These are phyloP conservation scores for Citrullus amarus DNA, from an alignment of 306 rosid genomes.

Conservation along the genomic window DNA sequence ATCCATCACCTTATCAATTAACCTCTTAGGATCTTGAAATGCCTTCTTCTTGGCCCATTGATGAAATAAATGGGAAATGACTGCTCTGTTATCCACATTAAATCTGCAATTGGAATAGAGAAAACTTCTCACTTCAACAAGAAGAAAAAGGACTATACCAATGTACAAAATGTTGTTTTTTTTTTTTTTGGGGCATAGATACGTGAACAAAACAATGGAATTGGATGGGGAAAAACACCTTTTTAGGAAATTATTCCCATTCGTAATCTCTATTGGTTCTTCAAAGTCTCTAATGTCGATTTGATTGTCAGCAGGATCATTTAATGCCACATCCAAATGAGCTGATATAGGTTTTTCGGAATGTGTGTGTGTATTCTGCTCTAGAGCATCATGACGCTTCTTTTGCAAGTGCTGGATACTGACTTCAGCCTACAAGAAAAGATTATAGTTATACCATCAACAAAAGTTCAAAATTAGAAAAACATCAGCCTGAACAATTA, in stretches of 20 bases:
- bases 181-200: not conserved
- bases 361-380: slow-evolving; percentile 14
- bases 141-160: slow-evolving; percentile 5
- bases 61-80: slow-evolving; percentile 72
- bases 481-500: not conserved
- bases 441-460: slow-evolving; percentile 18
- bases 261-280: slow-evolving; percentile 27
- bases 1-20: slow-evolving; percentile 69
- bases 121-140: slow-evolving; percentile 7
- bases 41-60: slow-evolving; percentile 95
- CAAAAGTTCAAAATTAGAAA: not conserved
- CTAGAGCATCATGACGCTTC: slow-evolving; percentile 24
- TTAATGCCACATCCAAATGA: slow-evolving; percentile 29
- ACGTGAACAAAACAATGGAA: not conserved
- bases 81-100: slow-evolving; percentile 57
- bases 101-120: slow-evolving; percentile 37
- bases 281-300: slow-evolving; percentile 28
- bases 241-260: slow-evolving; percentile 51
- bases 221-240: slow-evolving; percentile 33
- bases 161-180: not conserved
- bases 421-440: slow-evolving; percentile 46
- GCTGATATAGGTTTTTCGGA: slow-evolving; percentile 18
- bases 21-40: slow-evolving; percentile 84
- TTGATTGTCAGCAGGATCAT: slow-evolving; percentile 19
- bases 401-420: slow-evolving; percentile 20